phyloP scores from a whole-genome alignment of 1,284 basidiomycete species.

The Marasmius tenuissimus region DNA sequence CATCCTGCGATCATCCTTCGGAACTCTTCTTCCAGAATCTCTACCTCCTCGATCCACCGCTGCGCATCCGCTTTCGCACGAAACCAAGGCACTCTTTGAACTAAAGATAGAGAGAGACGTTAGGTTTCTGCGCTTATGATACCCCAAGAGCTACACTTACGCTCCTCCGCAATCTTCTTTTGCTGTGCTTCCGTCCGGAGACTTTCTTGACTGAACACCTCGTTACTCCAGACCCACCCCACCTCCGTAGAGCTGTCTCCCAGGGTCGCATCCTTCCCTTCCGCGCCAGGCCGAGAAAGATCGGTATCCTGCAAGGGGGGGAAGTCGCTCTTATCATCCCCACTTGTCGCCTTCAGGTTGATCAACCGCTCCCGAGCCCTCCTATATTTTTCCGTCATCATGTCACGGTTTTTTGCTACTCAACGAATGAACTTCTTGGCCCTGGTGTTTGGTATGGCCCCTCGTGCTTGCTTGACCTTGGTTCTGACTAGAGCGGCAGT shows the following conservation, averaged over 20 bases:
- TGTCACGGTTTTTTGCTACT: background rate
- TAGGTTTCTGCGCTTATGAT: background rate
- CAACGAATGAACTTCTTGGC: background rate
- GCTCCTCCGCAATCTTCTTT: background rate
- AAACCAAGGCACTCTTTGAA: conserved; percentile 9
- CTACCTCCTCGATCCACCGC: conserved; percentile 9
- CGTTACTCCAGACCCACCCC: too few species aligned
- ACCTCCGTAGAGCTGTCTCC: too few species aligned
- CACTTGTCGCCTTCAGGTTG: background rate
- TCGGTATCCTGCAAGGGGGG: too few species aligned
- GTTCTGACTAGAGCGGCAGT: background rate
- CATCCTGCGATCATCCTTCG: conserved; percentile 3
- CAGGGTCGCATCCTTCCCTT: too few species aligned
- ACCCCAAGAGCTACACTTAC: background rate
- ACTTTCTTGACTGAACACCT: background rate
- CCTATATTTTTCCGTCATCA: background rate
- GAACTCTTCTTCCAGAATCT: conserved; percentile 12
- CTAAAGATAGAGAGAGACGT: background rate
- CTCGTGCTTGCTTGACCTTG: background rate
- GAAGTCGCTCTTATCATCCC: background rate
- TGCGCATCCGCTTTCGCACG: conserved; percentile 10
- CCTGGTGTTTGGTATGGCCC: background rate
- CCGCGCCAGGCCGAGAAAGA: too few species aligned
- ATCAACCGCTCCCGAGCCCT: background rate
- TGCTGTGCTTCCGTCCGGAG: background rate